A percentile compares a stretch with the other conserved stretches of the same genome.
Conservation (phyloP, 768 basidiomycete genomes). For the Boletus bicolor region DNA sequence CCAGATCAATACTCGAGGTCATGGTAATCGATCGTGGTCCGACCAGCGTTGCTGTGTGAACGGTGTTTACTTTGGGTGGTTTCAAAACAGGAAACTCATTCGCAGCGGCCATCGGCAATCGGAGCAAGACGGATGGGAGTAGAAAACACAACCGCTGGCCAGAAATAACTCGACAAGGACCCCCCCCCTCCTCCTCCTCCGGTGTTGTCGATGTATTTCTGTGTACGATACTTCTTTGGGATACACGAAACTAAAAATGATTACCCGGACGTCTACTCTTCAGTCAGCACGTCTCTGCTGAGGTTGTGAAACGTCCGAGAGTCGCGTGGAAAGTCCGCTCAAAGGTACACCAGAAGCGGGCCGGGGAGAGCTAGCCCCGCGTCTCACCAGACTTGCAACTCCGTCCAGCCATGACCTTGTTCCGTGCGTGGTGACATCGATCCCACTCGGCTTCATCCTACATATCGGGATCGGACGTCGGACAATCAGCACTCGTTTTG, state of each 20-base stretch:
- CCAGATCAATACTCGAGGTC: neutral
- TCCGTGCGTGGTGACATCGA: too few species aligned
- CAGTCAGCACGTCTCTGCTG: too few species aligned
- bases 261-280: conserved; percentile 5
- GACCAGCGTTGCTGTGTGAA: neutral
- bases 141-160: too few species aligned
- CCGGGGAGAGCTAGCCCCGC: neutral
- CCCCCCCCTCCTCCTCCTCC: neutral
- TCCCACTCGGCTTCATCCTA: neutral
- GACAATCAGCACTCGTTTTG: conserved; percentile 11
- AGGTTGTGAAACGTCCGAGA: conserved; percentile 22
- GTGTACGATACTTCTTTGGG: neutral
- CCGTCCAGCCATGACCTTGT: neutral
- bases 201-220: neutral
- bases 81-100: conserved; percentile 8
- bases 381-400: neutral
- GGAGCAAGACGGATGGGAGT: too few species aligned
- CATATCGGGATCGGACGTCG: conserved; percentile 19
- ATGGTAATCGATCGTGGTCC: neutral
- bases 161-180: neutral
- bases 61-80: neutral
- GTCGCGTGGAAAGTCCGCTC: conserved; percentile 15
- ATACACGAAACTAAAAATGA: conserved; percentile 5
- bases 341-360: neutral
- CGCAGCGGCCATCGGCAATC: neutral